phyloP scores from a whole-genome alignment of 495 filamentous ascomycete genomes.

The Neurospora sp. region DNA sequence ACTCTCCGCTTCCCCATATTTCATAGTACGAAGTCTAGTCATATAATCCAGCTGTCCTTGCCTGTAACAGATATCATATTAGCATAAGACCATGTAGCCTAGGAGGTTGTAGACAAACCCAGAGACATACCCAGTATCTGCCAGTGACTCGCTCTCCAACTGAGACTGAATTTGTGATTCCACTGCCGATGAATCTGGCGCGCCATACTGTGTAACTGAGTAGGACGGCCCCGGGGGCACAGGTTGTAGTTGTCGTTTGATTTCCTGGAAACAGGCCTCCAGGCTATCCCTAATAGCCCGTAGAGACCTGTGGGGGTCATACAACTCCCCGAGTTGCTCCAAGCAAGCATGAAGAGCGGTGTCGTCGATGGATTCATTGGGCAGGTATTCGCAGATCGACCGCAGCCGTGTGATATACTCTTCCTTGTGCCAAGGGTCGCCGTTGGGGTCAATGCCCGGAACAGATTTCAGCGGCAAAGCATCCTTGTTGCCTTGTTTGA shows the following conservation, averaged over 20 bases:
- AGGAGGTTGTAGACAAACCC: conserved; percentile 2
- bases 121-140: conserved; percentile 5
- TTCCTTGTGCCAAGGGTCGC: neutral
- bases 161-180: conserved; percentile 20
- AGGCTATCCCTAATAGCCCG: neutral
- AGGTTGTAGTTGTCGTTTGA: neutral
- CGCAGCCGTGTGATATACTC: neutral
- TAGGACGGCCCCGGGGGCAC: neutral
- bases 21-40: neutral
- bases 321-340: neutral
- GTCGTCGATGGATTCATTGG: neutral
- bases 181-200: neutral
- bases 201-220: neutral
- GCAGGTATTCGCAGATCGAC: conserved; percentile 4
- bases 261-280: neutral
- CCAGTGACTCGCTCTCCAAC: conserved; percentile 14
- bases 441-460: neutral
- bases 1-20: neutral
- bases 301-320: neutral
- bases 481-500: conserved; percentile 4
- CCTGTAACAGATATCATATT: neutral
- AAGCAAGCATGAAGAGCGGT: neutral
- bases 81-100: neutral
- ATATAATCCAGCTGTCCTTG: neutral
- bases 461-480: conserved; percentile 6